Evolutionary conservation across 2,329 filamentous ascomycete genomes (phyloP), one percentile per base, ranked within the genome.

Genomic region (Epichloe festucae): DNA sequence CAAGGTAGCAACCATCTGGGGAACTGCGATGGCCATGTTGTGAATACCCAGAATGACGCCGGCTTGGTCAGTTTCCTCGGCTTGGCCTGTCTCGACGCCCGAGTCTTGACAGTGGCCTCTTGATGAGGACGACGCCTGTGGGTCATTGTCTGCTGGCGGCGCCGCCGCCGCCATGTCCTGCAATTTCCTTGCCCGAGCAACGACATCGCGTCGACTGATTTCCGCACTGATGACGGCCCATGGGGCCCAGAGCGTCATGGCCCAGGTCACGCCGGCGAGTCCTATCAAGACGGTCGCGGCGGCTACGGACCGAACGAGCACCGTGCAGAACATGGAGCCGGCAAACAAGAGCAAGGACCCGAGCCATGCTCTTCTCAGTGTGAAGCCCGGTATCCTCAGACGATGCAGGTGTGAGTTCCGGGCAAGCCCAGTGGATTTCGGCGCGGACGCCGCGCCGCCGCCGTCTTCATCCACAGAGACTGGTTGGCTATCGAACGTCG

Each of bases 191-290:
- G 70, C 66, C 21, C 76, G 74, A 23, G 73, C 64, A 17, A 69
- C 56, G 41, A 84, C 81, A 63, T 95, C 87, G 5, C 89, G 83
- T 54, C 84, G 86, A 54, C 85, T 87, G 55, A 97, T 90, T 66
- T 97, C 91, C 5, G 88, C 88, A 45, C 88, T 89, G 64, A 97
- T 96, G 59, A 97, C 86, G 40, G 91, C 90, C 71, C 91, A 97
- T 0, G 91, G 91, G 0, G 90, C 91, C 91, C 91, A 97, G 27
- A 94, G 79, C 2, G 89, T 89, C 61, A 96, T 73, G 21, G 90
- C 89, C 91, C 91, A 97, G 1, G 88, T 89, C 53, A 97, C 82
- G 36, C 91, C 91, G 46, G 95, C 82, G 23, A 93, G 71, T 1
- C 83, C 87, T 52, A 95, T 84, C 36, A 95, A 76, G 1, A 81